Percentiles rank a stretch among this genome's conserved stretches.
These are phyloP conservation scores for Penicillium antarcticum DNA, from an alignment of 495 filamentous ascomycete genomes.

Conservation along the genomic window DNA sequence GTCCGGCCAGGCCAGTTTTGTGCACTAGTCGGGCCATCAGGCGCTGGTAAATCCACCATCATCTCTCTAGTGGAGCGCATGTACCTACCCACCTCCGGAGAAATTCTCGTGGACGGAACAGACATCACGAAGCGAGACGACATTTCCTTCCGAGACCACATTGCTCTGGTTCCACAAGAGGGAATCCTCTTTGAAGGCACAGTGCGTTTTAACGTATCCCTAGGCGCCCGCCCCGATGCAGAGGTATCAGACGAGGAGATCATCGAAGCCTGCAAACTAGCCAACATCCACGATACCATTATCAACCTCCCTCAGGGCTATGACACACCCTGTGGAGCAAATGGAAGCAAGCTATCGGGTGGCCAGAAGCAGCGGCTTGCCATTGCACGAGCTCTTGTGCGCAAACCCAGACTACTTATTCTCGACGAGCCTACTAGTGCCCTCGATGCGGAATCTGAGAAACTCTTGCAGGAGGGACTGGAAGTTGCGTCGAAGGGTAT, in stretches of 20 bases:
- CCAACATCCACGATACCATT: slow-evolving; percentile 58
- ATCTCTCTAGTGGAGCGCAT: neutral
- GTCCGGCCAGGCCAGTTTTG: slow-evolving; percentile 47
- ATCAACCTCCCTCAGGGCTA: slow-evolving; percentile 56
- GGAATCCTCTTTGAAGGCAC: slow-evolving; percentile 50
- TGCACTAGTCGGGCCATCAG: slow-evolving; percentile 53
- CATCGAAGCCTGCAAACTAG: slow-evolving; percentile 51
- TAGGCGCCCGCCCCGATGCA: slow-evolving; percentile 43
- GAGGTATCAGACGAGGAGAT: slow-evolving; percentile 48
- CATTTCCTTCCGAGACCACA: slow-evolving; percentile 44
- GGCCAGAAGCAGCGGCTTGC: slow-evolving; percentile 74
- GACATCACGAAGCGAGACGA: slow-evolving; percentile 33
- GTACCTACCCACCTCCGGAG: slow-evolving; percentile 42
- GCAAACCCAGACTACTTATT: slow-evolving; percentile 62
- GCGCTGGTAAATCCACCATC: slow-evolving; percentile 57
- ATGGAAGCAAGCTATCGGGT: slow-evolving; percentile 62
- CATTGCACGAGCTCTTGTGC: slow-evolving; percentile 69
- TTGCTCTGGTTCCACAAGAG: slow-evolving; percentile 54
- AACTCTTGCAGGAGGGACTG: slow-evolving; percentile 64
- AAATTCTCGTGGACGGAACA: slow-evolving; percentile 36
- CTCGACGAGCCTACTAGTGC: slow-evolving; percentile 75
- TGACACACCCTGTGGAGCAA: slow-evolving; percentile 58
- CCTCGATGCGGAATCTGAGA: slow-evolving; percentile 69
- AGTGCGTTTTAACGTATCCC: slow-evolving; percentile 49
- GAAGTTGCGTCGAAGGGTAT: slow-evolving; percentile 61